phyloP scores from a whole-genome alignment of 306 rosid species.

The Cajanus cajan region DNA sequence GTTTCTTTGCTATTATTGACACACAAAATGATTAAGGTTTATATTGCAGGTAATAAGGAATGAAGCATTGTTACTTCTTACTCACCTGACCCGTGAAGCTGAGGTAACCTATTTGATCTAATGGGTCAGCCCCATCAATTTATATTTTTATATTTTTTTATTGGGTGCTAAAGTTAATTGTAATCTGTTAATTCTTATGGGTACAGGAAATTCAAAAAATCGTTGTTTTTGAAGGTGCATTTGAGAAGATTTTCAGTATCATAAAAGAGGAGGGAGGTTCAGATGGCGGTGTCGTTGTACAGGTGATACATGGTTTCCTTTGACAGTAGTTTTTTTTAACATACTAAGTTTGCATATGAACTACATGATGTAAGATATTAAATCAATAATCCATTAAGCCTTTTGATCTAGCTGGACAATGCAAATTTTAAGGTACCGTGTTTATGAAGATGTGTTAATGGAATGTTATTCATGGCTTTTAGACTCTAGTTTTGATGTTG shows the following conservation, averaged over 20 bases:
- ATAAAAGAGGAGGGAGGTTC: slow-evolving; percentile 87
- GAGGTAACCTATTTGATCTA: slow-evolving; percentile 54
- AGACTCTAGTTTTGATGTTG: neutral
- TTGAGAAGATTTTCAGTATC: slow-evolving; percentile 85
- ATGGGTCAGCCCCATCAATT: neutral
- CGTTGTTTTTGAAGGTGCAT: slow-evolving; percentile 90
- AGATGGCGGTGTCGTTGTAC: slow-evolving; percentile 94
- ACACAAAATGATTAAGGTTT: slow-evolving; percentile 25
- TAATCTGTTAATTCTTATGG: slow-evolving; percentile 20
- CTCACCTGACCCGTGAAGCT: slow-evolving; percentile 84
- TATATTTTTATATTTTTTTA: neutral
- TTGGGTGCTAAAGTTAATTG: slow-evolving; percentile 4
- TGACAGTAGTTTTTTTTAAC: neutral
- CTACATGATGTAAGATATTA: neutral
- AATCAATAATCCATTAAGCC: neutral
- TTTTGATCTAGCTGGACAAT: neutral
- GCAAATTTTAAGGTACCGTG: neutral
- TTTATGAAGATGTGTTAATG: neutral
- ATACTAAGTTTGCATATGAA: neutral
- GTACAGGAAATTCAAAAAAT: slow-evolving; percentile 89
- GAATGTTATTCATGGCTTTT: neutral
- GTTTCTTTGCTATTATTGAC: neutral
- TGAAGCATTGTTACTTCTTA: slow-evolving; percentile 82
- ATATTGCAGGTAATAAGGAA: slow-evolving; percentile 73
- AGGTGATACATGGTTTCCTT: slow-evolving; percentile 51